Evolutionary conservation across 176 grass and related monocot genomes (phyloP).

Genomic region (Triticum turgidum): DNA sequence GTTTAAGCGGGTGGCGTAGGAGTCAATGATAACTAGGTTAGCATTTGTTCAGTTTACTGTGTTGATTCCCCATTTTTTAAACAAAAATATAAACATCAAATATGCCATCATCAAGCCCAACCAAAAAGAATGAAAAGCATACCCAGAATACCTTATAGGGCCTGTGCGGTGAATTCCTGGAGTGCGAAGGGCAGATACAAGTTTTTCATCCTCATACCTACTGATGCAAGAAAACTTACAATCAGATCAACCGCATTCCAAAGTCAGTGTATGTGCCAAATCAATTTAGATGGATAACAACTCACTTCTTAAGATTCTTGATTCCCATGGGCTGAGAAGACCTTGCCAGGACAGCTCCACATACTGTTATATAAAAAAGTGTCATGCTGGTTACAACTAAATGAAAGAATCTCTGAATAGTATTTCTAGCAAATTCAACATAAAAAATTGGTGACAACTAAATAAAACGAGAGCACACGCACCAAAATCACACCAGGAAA

Average conservation of each 20-base stretch:
- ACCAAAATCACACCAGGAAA: slow-evolving; percentile 87
- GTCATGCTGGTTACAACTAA: neutral
- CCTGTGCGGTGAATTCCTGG: slow-evolving; percentile 19
- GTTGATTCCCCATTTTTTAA: neutral
- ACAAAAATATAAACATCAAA: neutral
- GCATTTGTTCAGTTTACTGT: neutral
- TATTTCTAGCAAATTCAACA: neutral
- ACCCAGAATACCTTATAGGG: slow-evolving; percentile 48
- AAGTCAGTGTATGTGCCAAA: slow-evolving; percentile 16
- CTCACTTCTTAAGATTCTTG: slow-evolving; percentile 79
- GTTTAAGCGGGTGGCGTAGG: neutral
- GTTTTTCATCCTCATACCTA: slow-evolving; percentile 57
- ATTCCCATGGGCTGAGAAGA: slow-evolving; percentile 89
- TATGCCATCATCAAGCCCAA: neutral
- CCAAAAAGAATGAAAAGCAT: neutral
- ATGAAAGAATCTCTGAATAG: neutral
- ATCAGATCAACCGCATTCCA: slow-evolving; percentile 18
- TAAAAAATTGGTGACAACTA: neutral
- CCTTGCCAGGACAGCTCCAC: slow-evolving; percentile 89
- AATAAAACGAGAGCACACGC: neutral
- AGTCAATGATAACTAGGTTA: neutral
- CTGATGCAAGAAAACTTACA: slow-evolving; percentile 45
- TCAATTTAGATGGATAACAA: slow-evolving; percentile 26
- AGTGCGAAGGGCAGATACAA: slow-evolving; percentile 70
- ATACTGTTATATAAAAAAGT: slow-evolving; percentile 42